Conservation (phyloP, 2,329 filamentous ascomycete genomes). For the Alternaria incomplexa region DNA sequence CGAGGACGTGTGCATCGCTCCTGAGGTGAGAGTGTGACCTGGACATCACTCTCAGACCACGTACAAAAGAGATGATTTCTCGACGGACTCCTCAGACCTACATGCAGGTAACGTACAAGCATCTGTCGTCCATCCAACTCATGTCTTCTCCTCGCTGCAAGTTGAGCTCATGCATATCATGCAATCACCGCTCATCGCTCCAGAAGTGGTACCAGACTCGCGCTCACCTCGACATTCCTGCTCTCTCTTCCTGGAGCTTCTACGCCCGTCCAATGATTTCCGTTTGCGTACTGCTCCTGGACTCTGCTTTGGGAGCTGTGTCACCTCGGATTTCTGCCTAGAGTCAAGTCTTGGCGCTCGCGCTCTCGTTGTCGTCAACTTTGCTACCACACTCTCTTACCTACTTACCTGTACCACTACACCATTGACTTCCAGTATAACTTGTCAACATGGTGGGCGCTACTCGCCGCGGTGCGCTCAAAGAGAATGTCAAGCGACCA, state of each 20-base stretch:
- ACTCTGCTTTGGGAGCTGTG: not conserved
- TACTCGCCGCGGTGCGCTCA: not conserved
- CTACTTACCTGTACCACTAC: not conserved
- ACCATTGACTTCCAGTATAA: not conserved
- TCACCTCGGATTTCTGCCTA: not conserved
- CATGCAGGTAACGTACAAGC: not conserved
- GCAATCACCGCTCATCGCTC: not conserved
- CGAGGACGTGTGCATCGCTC: accelerated
- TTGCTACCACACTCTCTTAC: not conserved
- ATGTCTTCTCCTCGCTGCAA: not conserved
- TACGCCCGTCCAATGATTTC: conserved; percentile 1
- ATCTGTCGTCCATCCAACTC: not conserved
- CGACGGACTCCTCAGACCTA: not conserved
- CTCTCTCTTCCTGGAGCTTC: not conserved
- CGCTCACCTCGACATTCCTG: not conserved
- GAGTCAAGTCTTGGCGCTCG: not conserved
- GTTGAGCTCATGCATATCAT: not conserved
- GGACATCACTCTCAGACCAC: not conserved
- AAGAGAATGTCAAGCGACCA: not conserved
- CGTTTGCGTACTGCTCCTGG: not conserved
- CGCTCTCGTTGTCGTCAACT: not conserved
- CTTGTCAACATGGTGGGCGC: conserved; percentile 7
- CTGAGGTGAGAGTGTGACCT: not conserved
- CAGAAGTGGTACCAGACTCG: not conserved
- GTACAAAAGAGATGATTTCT: not conserved